These are phyloP conservation scores for Aurinia saxatilis DNA, from an alignment of 345 rosid species.

Conservation along the genomic window DNA sequence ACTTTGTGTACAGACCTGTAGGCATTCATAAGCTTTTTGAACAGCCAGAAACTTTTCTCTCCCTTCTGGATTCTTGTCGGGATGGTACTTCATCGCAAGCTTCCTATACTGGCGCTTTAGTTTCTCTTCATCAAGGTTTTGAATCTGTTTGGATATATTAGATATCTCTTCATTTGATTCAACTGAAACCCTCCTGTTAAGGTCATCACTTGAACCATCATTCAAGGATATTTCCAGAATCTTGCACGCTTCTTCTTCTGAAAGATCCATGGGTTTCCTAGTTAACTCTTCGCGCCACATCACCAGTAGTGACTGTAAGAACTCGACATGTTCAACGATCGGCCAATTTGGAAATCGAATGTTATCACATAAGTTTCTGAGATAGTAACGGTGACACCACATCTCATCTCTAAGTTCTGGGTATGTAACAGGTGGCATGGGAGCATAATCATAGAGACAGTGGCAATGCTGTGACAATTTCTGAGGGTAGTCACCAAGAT, in stretches of 20 bases:
- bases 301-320: constrained; percentile 84
- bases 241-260: constrained; percentile 97
- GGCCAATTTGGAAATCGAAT: constrained; percentile 95
- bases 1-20: constrained; percentile 55
- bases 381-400: constrained; percentile 99
- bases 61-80: constrained; percentile 99
- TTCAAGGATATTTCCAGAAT: constrained; percentile 83
- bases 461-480: constrained; percentile 97
- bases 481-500: constrained; percentile 98
- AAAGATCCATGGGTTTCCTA: constrained; percentile 95
- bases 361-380: constrained; percentile 88
- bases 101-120: constrained; percentile 99
- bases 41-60: constrained; percentile 97
- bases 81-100: constrained; percentile 99
- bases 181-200: constrained; percentile 29
- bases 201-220: constrained; percentile 58
- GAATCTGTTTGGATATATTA: constrained; percentile 76
- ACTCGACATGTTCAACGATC: constrained; percentile 97
- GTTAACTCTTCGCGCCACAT: constrained; percentile 99
- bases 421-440: constrained; percentile 99
- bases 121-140: constrained; percentile 98
- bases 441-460: constrained; percentile 90
- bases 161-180: constrained; percentile 46
- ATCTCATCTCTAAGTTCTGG: constrained; percentile 99
- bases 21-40: constrained; percentile 96